phyloP scores from a whole-genome alignment of 345 rosid genomes.

The Brassica napus region Da-Ae NC_063446.1:58421501-58422000 shows the following conservation, averaged over 20 bases:
- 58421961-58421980: constrained; percentile 56
- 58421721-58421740: neutral
- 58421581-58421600: neutral
- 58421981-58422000: constrained; percentile 45
- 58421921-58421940: constrained; percentile 43
- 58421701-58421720: neutral
- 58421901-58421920: constrained; percentile 7
- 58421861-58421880: constrained; percentile 25
- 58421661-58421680: constrained; percentile 25
- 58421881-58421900: neutral
- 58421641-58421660: neutral
- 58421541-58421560: neutral
- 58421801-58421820: neutral
- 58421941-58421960: constrained; percentile 48
- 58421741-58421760: neutral
- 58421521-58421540: neutral
- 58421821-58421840: constrained; percentile 45
- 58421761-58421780: constrained; percentile 2
- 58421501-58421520: neutral
- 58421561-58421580: neutral
- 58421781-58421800: constrained; percentile 16
- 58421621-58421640: constrained; percentile 4
- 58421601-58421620: neutral
- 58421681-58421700: neutral
- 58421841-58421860: constrained; percentile 41